These are phyloP conservation scores for Coniochaeta prunicola DNA, from an alignment of 2,329 filamentous ascomycete species.

Conservation along the genomic window DNA sequence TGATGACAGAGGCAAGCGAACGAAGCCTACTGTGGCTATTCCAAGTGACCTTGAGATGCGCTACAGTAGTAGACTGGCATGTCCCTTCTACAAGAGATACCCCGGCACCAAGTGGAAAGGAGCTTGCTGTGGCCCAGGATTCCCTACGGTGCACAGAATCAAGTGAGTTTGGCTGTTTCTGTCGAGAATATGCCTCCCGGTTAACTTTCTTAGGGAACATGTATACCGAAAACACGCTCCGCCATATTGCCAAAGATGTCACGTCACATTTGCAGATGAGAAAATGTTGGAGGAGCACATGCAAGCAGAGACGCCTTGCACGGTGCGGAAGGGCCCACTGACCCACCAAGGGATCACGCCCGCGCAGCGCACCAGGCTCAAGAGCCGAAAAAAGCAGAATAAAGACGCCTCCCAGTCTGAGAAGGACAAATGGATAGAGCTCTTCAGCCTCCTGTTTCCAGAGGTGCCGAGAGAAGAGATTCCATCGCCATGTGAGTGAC, in stretches of 20 bases:
- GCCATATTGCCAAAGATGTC: slow-evolving; percentile 3
- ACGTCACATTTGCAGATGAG: not conserved
- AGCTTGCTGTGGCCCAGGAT: slow-evolving; percentile 1
- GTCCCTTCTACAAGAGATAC: slow-evolving; percentile 4
- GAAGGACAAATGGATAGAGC: not conserved
- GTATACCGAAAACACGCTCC: not conserved
- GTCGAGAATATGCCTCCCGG: not conserved
- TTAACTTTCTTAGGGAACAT: slow-evolving; percentile 2
- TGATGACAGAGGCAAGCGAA: not conserved
- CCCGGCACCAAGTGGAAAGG: not conserved
- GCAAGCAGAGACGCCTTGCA: not conserved
- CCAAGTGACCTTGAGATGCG: slow-evolving; percentile 1
- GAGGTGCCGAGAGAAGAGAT: not conserved
- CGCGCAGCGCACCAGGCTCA: not conserved
- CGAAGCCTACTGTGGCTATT: not conserved
- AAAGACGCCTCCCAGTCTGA: not conserved
- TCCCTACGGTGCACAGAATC: not conserved
- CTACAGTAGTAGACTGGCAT: not conserved
- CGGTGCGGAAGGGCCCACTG: not conserved
- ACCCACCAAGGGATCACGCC: not conserved
- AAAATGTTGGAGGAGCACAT: not conserved
- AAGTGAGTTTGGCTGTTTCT: not conserved
- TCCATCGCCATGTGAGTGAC: not conserved
- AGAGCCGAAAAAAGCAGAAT: not conserved
- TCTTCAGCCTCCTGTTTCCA: not conserved